Evolutionary conservation across 257 asterid genomes (phyloP).

Genomic region (Nicotiana tomentosiformis): DNA sequence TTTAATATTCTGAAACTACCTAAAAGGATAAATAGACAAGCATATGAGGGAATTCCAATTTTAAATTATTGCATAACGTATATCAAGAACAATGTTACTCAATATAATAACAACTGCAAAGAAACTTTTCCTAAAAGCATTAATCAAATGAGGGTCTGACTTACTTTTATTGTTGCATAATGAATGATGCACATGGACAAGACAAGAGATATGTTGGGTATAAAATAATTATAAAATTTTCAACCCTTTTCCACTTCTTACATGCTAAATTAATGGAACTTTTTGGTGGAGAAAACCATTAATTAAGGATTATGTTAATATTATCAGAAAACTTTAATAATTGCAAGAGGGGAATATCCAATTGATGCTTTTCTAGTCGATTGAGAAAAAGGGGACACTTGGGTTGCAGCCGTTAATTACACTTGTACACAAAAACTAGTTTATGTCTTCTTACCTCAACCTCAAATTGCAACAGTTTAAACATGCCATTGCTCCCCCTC

Average conservation of each 20-base stretch:
- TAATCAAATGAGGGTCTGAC: background rate
- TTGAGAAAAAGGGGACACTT: slow-evolving; percentile 18
- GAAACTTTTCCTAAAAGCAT: background rate
- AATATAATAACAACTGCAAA: background rate
- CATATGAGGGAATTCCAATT: background rate
- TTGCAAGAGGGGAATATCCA: slow-evolving; percentile 22
- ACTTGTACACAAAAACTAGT: background rate
- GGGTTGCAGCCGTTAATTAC: slow-evolving; percentile 7
- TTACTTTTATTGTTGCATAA: background rate
- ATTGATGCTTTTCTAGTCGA: slow-evolving; percentile 27
- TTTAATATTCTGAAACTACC: background rate
- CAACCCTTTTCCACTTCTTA: slow-evolving; percentile 29
- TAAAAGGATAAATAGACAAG: background rate
- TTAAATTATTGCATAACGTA: background rate
- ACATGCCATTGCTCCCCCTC: background rate
- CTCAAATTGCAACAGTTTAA: slow-evolving; percentile 4
- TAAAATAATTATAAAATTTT: background rate
- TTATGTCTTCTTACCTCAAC: background rate
- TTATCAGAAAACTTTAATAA: slow-evolving; percentile 9
- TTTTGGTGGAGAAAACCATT: slow-evolving; percentile 10
- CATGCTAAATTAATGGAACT: slow-evolving; percentile 15
- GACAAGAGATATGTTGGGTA: background rate
- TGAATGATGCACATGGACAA: background rate
- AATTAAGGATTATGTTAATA: background rate
- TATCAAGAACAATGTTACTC: background rate